Percentiles rank a stretch among this genome's conserved stretches.
Conservation (phyloP, 1,139 yeast species). For the Diutina ranongensis region DNA sequence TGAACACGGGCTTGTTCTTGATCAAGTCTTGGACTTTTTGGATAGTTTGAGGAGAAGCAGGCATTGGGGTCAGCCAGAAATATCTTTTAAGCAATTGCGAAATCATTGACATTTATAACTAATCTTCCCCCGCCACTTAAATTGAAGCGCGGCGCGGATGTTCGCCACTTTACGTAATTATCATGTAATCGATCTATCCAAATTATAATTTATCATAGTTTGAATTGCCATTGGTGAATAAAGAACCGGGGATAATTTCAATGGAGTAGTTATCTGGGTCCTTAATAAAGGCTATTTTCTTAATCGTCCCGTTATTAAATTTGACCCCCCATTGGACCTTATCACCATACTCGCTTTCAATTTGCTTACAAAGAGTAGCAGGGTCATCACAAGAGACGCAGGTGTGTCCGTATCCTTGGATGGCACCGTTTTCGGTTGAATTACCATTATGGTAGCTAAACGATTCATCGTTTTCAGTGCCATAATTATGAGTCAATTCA, state of each 20-base stretch:
- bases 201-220: constrained; percentile 2
- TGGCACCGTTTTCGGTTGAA: constrained; percentile 38
- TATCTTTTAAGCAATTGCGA: constrained; percentile 8
- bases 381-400: constrained; percentile 68
- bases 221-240: constrained; percentile 9
- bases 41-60: constrained; percentile 18
- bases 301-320: constrained; percentile 50
- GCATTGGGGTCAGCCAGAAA: constrained; percentile 9
- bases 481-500: constrained; percentile 92
- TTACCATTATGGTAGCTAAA: constrained; percentile 82
- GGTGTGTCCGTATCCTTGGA: constrained; percentile 80
- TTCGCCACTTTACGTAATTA: too few species aligned
- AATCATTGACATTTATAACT: not conserved
- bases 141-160: too few species aligned
- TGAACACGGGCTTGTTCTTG: constrained; percentile 57
- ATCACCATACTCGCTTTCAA: constrained; percentile 28
- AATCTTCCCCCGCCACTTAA: too few species aligned
- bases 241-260: constrained; percentile 41
- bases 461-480: constrained; percentile 69
- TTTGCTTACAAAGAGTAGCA: constrained; percentile 36
- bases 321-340: constrained; percentile 28
- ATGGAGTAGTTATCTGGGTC: constrained; percentile 94
- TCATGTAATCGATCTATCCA: too few species aligned
- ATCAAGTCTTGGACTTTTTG: constrained; percentile 54
- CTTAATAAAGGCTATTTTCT: constrained; percentile 53